phyloP scores from a whole-genome alignment of 2,329 filamentous ascomycete species.

The Colletotrichum costaricense region DNA sequence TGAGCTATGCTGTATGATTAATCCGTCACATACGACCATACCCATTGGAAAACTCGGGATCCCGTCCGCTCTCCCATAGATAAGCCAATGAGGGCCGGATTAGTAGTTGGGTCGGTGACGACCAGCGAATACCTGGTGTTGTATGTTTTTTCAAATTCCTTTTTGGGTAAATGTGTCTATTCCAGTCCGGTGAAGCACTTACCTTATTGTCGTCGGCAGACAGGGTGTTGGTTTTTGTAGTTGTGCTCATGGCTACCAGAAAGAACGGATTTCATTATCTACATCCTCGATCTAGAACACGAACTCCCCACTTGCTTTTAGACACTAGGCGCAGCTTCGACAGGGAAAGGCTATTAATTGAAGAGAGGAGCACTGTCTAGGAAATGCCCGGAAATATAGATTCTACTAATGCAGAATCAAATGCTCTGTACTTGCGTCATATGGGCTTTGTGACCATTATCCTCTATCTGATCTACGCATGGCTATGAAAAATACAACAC shows the following conservation, averaged over 20 bases:
- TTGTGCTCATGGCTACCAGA: not conserved
- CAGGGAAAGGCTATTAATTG: not conserved
- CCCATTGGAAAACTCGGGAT: slow-evolving; percentile 19
- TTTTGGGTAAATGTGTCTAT: too few species aligned
- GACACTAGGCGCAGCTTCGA: not conserved
- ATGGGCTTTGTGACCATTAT: not conserved
- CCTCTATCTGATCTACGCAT: not conserved
- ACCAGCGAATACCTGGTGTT: slow-evolving; percentile 5
- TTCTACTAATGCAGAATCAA: not conserved
- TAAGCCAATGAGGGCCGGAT: not conserved
- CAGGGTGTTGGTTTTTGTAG: not conserved
- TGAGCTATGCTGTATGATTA: fast-evolving
- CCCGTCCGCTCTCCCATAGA: slow-evolving; percentile 16
- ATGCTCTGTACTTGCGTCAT: not conserved
- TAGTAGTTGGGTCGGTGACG: slow-evolving; percentile 7
- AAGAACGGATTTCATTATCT: not conserved
- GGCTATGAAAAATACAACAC: not conserved
- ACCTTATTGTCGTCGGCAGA: too few species aligned
- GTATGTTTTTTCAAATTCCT: not conserved
- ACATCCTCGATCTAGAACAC: too few species aligned
- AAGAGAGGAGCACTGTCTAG: not conserved
- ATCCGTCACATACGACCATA: not conserved
- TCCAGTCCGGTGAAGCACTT: too few species aligned
- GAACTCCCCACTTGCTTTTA: too few species aligned
- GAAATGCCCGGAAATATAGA: not conserved